Conservation (phyloP, 305 asterid genomes). For the Lippia alba region DNA sequence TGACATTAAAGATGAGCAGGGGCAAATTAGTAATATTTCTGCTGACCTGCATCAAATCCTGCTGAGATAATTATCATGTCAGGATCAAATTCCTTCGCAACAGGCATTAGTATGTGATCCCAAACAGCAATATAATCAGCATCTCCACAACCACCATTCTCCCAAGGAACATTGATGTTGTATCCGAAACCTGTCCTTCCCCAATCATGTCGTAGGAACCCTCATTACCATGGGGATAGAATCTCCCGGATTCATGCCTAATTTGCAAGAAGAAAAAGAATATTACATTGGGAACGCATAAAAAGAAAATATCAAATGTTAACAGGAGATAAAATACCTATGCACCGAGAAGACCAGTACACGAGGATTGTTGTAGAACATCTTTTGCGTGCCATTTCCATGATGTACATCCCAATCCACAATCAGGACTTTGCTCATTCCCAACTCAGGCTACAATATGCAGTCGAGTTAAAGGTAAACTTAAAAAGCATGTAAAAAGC, state of each 20-base stretch:
- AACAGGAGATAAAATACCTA: constrained; percentile 50
- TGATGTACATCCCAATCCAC: constrained; percentile 99
- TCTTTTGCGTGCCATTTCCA: constrained; percentile 96
- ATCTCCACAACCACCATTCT: too few species aligned
- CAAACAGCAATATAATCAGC: too few species aligned
- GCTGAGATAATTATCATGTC: too few species aligned
- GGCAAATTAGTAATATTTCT: constrained; percentile 5
- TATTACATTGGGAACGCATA: background rate
- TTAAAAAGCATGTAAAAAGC: constrained; percentile 4
- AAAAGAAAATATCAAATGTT: too few species aligned
- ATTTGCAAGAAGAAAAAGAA: background rate
- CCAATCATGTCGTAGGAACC: constrained; percentile 87
- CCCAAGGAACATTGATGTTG: too few species aligned
- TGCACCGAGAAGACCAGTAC: constrained; percentile 98
- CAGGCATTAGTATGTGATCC: too few species aligned
- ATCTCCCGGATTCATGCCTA: constrained; percentile 81
- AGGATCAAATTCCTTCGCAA: too few species aligned
- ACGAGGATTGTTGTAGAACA: constrained; percentile 84
- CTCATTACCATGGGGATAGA: constrained; percentile 78
- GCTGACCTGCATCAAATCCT: constrained; percentile 98
- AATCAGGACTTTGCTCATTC: constrained; percentile 74
- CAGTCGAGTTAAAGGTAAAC: constrained; percentile 20
- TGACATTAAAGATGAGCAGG: too few species aligned
- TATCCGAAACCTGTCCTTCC: constrained; percentile 84
- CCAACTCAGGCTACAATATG: constrained; percentile 69